Base-by-base conservation (phyloP, 768 basidiomycete genomes). In the Obba rivulosa region DNA sequence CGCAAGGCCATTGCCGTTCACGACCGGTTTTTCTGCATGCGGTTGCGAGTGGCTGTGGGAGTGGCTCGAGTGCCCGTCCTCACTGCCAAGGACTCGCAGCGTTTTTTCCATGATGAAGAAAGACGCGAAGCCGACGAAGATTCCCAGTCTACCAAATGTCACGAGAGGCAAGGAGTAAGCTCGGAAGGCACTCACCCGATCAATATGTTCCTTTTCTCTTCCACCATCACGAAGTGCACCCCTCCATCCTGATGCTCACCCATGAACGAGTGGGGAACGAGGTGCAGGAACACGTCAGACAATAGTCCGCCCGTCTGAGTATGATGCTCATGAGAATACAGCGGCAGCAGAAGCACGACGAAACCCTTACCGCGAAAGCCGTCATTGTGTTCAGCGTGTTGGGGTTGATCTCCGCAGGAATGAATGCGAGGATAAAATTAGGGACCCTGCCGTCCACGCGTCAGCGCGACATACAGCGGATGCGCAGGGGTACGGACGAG, bases 21-120 rank as follows among this genome's bases (percentile, higher is more conserved):
- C 55, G 17, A 63, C 62, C 48, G 73, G 43, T 21, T 41, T 67
- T 51, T 69, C 68, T 4, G 71, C 68, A 54, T 79, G 78, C 2
- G 76, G 76, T 57, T 85, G 84, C 0, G 79, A 77, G 65, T 90
- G 87, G 13, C 73, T 61, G 56, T 82, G 79, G 14, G 67, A 63
- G 55, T 78, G 76, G 9, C 67, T 73, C 51, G 78, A 75, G n/a
- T 69, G 73, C 13, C 68, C 63, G 14, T 66, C 63, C 45, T 78
- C 83, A 34, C 80, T 75, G 37, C 82, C 80, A 17, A 93, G 74
- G 10, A 92, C 90, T 17, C 92, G 80, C 55, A 93, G 75, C 10
- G 87, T 81, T 69, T 94, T 95, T 64, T 95, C 92, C 80, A 94
- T 90, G 58, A 92, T 76, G 70, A 94, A 95, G 69, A 95, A 95